Base-by-base conservation (phyloP, 352 stramenopile species). In the Phytophthora ramorum region DNA sequence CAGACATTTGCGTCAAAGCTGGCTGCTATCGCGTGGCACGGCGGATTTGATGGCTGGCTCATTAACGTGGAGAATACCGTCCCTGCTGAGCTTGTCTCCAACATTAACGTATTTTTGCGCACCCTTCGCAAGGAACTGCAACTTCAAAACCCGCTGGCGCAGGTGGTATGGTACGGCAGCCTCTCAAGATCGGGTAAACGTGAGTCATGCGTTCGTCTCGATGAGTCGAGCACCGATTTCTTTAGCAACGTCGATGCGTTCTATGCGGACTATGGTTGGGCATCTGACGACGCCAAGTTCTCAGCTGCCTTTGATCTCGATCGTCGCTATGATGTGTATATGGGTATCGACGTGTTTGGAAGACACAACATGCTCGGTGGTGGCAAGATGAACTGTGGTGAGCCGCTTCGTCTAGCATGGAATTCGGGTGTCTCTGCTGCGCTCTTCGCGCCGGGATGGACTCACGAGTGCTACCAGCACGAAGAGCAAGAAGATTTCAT, bases 11-110 rank as follows among this genome's bases (percentile, higher is more conserved):
- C 77, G 8, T 48, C 45, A 4, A 76, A 82, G 44, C 26, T 90
- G 40, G 72, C 64, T 53, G 55, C 35, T 19, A 84, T 86, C 30
- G 69, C 79, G 24, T 53, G 56, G 26, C 66, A 81, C 17, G 63
- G 78, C 32, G 72, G 75, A 10, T 87, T 90, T 40, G 81, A 88
- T 47, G 81, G 81, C 9, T 90, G 80, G 72, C 67, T 90, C n/a
- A 53, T 90, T n/a, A 87, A 87, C 49, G 69, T 90, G 20, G 76
- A 90, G 48, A 88, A 84, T 61, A 46, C 79, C 30, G 49, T 87
- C 5, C 52, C 56, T 24, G 34, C 43, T 32, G 63, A 69, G 28
- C 49, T 82, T 5, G 52, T 75, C 13, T 19, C 40, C 7, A 71
- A 73, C 40, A 69, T 81, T 40, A 35, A 81, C 32, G 55, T 66